Base-by-base conservation (phyloP, 2,329 filamentous ascomycete species). In the Stemphylium beticola region DNA sequence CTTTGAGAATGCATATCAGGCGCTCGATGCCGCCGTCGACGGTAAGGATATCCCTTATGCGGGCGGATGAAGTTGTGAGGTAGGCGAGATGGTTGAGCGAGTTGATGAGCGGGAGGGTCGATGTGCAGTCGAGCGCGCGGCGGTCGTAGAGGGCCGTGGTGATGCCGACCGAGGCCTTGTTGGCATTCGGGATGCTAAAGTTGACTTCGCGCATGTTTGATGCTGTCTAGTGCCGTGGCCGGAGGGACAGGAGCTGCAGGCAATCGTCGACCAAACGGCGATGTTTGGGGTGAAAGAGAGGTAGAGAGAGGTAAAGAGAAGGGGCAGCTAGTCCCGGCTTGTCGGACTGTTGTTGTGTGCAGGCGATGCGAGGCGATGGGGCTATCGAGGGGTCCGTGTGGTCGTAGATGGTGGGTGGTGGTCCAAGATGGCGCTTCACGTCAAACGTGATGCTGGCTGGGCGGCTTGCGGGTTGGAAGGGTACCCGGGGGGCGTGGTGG, bases 171-270 rank as follows among this genome's bases (percentile, higher is more conserved):
- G 93, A 96, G 72, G 95, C 95, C 89, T 98, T 98, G 81, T 98
- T 98, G 85, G 96, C 92, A 84, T 95, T 97, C 49, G 95, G 93
- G 76, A 98, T 97, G 81, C 93, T 97, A 81, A 98, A 98, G 80
- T 98, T 98, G 81, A 96, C 93, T 86, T 99, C 95, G 82, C 95
- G 91, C 95, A 99, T 99, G 79, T 77, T 93, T 57, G 66, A 34
- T 60, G 56, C 18, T 49, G 59, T 47, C 17, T 9, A 24, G 46
- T 55, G 66, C 50, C 38, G 58, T 58, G 49, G 58, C 47, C 47
- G 52, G 61, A 44, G 40, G 60, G 37, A 54, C 40, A 40, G 53
- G 42, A 36, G 55, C 38, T 56, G 55, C 55, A 55, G 39, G 50
- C 49, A 50, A 58, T 33, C 52, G 54, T 45, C 26, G 34, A 33